Evolutionary conservation across 345 rosid species (phyloP).

Genomic region (Linum tenue): DNA sequence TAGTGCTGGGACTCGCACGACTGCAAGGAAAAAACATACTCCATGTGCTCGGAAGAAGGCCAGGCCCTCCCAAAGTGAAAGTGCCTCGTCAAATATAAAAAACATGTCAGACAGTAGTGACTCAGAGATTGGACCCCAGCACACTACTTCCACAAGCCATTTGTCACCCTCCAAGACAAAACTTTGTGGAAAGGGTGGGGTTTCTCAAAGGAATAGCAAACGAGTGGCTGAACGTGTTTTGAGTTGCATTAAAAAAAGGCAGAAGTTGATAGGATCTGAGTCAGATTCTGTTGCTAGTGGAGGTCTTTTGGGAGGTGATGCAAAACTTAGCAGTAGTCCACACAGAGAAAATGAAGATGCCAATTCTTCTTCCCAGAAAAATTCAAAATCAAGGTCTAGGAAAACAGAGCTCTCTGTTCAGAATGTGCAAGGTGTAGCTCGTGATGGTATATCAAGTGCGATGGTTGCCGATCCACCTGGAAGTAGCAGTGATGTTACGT

Average conservation of each 20-base stretch:
- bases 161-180: slow-evolving; percentile 54
- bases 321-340: slow-evolving; percentile 40
- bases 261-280: slow-evolving; percentile 59
- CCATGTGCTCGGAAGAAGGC: slow-evolving; percentile 36
- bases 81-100: slow-evolving; percentile 90
- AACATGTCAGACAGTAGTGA: slow-evolving; percentile 72
- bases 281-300: slow-evolving; percentile 69
- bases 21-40: slow-evolving; percentile 47
- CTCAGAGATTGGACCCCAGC: slow-evolving; percentile 62
- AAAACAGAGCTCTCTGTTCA: slow-evolving; percentile 39
- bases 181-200: slow-evolving; percentile 48
- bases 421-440: slow-evolving; percentile 33
- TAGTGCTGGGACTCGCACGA: slow-evolving; percentile 32
- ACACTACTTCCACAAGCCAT: slow-evolving; percentile 27
- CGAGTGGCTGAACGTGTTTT: slow-evolving; percentile 80
- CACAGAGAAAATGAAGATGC: slow-evolving; percentile 75
- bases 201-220: slow-evolving; percentile 74
- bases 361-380: slow-evolving; percentile 63
- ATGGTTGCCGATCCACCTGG: slow-evolving; percentile 33
- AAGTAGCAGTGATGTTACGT: slow-evolving; percentile 37
- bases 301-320: slow-evolving; percentile 34
- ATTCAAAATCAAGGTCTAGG: slow-evolving; percentile 47
- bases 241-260: slow-evolving; percentile 68
- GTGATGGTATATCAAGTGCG: slow-evolving; percentile 31
- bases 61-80: slow-evolving; percentile 72